Evolutionary conservation across 257 asterid species (phyloP).

Genomic region (Rehmannia glutinosa): DNA sequence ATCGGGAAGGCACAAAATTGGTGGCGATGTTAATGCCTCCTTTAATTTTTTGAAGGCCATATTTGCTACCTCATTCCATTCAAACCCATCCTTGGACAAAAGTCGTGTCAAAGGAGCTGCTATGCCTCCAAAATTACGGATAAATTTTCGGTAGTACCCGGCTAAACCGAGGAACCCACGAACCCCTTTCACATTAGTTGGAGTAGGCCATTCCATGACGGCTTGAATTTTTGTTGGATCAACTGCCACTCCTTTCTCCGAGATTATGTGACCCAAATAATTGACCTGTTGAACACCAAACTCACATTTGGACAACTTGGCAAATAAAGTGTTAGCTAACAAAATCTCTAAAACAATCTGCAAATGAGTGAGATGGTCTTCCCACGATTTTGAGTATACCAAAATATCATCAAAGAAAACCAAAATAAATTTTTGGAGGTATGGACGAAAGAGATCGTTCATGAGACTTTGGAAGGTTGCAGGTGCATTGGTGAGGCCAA

Average conservation of each 20-base stretch:
- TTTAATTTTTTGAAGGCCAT: no score
- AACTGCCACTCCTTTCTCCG: neutral
- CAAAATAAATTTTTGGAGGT: neutral
- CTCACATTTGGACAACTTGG: neutral
- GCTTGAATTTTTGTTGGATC: neutral
- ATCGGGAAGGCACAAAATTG: neutral
- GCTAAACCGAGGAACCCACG: no score
- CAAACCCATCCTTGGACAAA: neutral
- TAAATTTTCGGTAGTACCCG: slow-evolving; percentile 1
- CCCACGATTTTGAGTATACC: neutral
- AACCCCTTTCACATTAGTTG: neutral
- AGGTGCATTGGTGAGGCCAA: no score
- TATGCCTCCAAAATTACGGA: neutral
- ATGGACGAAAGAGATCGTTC: neutral
- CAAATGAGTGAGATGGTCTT: no score
- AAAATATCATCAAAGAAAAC: neutral
- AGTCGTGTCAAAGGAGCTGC: neutral
- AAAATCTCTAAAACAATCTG: neutral
- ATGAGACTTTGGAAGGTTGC: no score
- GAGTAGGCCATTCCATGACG: neutral
- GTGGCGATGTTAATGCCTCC: neutral
- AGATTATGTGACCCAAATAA: neutral
- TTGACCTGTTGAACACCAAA: neutral
- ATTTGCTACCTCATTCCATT: no score
- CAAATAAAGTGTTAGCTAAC: neutral